These are phyloP conservation scores for Salvia sclarea DNA, from an alignment of 305 asterid species.

Conservation along the genomic window DNA sequence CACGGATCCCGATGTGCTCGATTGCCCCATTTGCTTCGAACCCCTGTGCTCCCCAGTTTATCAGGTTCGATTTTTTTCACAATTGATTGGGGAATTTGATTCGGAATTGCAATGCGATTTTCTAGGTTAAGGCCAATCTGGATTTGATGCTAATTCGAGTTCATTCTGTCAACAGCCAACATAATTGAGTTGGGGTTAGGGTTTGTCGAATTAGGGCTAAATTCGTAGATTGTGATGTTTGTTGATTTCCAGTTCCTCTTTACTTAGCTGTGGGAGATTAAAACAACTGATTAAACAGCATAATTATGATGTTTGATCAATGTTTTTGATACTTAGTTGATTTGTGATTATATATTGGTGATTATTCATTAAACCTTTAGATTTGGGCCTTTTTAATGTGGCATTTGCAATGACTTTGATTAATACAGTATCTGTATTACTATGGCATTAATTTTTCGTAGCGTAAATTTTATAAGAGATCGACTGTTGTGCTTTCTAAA, in stretches of 20 bases:
- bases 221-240: background rate
- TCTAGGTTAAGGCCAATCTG: background rate
- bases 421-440: background rate
- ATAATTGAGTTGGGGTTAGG: background rate
- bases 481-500: background rate
- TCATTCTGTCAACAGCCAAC: background rate
- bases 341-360: background rate
- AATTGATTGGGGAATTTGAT: no score
- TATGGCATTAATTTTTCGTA: background rate
- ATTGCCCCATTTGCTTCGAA: slow-evolving; percentile 58
- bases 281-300: no score
- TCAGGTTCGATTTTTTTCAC: slow-evolving; percentile 45
- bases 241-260: background rate
- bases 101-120: background rate
- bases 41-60: slow-evolving; percentile 51
- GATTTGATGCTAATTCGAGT: background rate
- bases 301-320: no score
- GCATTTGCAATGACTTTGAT: background rate
- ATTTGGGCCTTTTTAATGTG: background rate
- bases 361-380: background rate
- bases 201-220: background rate
- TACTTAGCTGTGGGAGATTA: background rate
- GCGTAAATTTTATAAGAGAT: background rate
- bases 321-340: background rate
- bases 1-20: slow-evolving; percentile 55